Percentiles rank a stretch among this genome's conserved stretches.
Conservation (phyloP, 306 rosid genomes). For the Notholithocarpus densiflorus region DNA sequence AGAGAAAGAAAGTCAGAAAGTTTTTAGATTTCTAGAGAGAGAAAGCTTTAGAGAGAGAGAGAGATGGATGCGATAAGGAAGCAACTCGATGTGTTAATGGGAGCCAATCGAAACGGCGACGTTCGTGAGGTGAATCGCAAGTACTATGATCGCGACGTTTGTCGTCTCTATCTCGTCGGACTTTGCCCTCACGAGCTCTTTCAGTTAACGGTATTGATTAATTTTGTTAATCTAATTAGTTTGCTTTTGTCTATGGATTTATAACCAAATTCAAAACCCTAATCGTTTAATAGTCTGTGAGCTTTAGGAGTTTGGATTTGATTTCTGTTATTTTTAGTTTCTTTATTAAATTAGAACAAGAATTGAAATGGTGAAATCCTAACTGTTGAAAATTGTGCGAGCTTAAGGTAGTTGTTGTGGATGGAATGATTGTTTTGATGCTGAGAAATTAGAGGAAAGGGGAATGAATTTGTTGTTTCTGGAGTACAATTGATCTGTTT, state of each 20-base stretch:
- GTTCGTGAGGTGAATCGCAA: constrained; percentile 96
- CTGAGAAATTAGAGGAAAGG: background rate
- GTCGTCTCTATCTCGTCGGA: constrained; percentile 93
- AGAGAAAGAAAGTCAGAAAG: constrained; percentile 7
- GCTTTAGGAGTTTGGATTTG: background rate
- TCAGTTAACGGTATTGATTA: constrained; percentile 63
- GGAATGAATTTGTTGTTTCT: background rate
- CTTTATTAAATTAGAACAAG: background rate
- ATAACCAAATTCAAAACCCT: background rate
- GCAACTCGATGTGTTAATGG: constrained; percentile 98
- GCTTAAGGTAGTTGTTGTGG: too few species aligned
- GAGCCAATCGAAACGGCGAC: constrained; percentile 98
- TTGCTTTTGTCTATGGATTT: background rate
- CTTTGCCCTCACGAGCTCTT: constrained; percentile 99
- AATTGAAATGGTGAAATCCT: too few species aligned
- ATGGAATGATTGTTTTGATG: too few species aligned
- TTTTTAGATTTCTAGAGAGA: background rate
- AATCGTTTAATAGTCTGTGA: background rate
- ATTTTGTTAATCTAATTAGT: background rate
- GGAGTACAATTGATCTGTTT: background rate
- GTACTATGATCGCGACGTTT: constrained; percentile 93
- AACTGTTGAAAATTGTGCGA: too few species aligned
- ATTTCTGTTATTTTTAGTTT: background rate
- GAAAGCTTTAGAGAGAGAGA: background rate
- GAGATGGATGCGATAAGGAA: constrained; percentile 91